A percentile compares a stretch with the other conserved stretches of the same genome.
These are phyloP conservation scores for Lepidium sativum DNA, from an alignment of 345 rosid species.

Conservation along the genomic window DNA sequence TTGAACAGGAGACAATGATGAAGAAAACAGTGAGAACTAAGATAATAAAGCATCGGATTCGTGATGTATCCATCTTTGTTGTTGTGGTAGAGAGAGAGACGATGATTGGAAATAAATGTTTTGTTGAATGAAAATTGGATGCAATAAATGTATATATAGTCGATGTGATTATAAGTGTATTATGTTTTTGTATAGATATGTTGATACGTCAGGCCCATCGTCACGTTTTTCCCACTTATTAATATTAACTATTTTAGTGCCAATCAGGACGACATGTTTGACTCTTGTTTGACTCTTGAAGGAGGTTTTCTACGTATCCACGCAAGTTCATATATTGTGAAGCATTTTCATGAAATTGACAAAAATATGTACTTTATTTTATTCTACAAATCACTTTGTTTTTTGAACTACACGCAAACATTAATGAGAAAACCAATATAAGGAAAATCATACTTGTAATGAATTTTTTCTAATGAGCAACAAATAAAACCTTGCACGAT, in stretches of 20 bases:
- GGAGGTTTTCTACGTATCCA: conserved; percentile 4
- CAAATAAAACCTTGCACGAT: too few species aligned
- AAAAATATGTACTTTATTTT: too few species aligned
- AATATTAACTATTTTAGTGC: background rate
- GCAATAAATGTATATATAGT: background rate
- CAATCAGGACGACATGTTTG: conserved; percentile 15
- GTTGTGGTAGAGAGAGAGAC: background rate
- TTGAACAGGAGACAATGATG: background rate
- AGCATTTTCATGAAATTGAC: background rate
- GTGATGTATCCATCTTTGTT: conserved; percentile 14
- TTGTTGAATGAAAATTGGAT: conserved; percentile 5
- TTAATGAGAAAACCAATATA: background rate
- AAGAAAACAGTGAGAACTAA: conserved; percentile 2
- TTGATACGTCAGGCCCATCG: conserved; percentile 6
- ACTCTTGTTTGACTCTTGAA: too few species aligned
- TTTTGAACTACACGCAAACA: too few species aligned
- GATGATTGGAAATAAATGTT: background rate
- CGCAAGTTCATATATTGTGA: background rate
- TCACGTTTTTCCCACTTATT: background rate
- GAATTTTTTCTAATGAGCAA: too few species aligned
- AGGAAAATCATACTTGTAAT: too few species aligned
- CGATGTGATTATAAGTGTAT: background rate
- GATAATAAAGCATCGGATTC: background rate
- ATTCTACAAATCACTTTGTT: too few species aligned
- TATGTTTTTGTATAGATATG: background rate